Evolutionary conservation across 768 basidiomycete species (phyloP).

Genomic region (Albatrellus ellisii): DNA sequence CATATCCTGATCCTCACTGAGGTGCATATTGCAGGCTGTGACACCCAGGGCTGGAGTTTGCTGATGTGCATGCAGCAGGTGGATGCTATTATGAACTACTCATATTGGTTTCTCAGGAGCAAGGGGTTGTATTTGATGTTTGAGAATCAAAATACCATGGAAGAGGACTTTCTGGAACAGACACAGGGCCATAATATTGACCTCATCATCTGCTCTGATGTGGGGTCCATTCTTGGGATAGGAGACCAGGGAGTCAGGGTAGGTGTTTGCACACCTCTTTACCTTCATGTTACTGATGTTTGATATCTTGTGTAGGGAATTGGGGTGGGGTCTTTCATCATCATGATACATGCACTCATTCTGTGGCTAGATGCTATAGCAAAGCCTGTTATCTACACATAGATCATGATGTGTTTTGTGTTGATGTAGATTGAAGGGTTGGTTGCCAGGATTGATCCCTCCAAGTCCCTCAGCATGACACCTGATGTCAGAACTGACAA

Average conservation of each 20-base stretch:
- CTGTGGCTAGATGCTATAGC: conserved; percentile 46
- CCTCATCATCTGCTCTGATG: conserved; percentile 73
- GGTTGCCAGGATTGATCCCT: conserved; percentile 53
- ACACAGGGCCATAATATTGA: conserved; percentile 52
- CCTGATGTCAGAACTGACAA: conserved; percentile 77
- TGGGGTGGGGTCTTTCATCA: conserved; percentile 17
- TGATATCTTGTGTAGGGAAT: conserved; percentile 20
- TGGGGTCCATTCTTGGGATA: conserved; percentile 76
- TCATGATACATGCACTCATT: background rate
- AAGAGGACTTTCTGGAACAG: conserved; percentile 61
- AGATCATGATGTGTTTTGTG: conserved; percentile 10
- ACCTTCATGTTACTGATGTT: background rate
- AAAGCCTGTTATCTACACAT: conserved; percentile 73
- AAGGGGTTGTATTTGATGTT: conserved; percentile 68
- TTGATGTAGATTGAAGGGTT: conserved; percentile 15
- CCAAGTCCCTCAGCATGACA: conserved; percentile 41
- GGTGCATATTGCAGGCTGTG: conserved; percentile 24
- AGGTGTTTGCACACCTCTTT: conserved; percentile 10
- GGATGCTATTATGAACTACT: conserved; percentile 75
- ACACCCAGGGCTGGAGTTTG: background rate
- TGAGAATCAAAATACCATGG: conserved; percentile 51
- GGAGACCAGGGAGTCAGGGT: conserved; percentile 66
- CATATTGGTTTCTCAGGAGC: conserved; percentile 67
- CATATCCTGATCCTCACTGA: conserved; percentile 59
- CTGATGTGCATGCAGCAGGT: conserved; percentile 28